Evolutionary conservation across 176 grass and related monocot species (phyloP).

Genomic region (Rhynchospora pubera): DNA sequence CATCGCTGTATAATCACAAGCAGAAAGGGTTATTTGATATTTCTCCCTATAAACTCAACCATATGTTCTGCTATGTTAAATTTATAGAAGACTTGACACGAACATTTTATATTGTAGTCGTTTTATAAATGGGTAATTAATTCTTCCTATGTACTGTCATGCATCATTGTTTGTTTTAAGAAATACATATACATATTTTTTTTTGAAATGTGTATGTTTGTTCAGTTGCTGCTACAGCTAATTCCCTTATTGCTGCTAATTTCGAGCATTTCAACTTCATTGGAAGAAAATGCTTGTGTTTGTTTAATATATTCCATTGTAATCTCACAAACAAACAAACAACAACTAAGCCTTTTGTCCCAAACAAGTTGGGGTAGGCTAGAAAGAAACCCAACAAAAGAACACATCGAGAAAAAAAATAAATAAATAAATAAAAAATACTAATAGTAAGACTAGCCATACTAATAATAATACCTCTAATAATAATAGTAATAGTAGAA

Average conservation of each 20-base stretch:
- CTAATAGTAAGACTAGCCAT: no score
- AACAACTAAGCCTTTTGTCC: no score
- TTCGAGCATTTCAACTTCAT: neutral
- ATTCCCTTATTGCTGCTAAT: neutral
- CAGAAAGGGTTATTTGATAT: neutral
- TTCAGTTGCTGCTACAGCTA: neutral
- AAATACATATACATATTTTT: neutral
- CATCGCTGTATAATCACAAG: neutral
- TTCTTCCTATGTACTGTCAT: neutral
- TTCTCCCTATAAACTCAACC: neutral
- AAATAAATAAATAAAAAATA: no score
- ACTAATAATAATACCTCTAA: no score
- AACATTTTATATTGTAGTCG: neutral
- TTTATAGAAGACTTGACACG: neutral
- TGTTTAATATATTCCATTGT: neutral
- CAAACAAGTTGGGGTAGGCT: no score
- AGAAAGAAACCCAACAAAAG: no score
- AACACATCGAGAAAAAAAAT: no score
- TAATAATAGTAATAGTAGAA: no score
- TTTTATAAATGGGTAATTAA: neutral
- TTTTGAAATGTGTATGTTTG: neutral
- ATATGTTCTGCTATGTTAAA: neutral
- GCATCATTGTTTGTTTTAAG: neutral
- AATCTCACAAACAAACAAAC: no score
- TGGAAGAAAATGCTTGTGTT: neutral